A percentile compares a stretch with the other conserved stretches of the same genome.
Evolutionary conservation across 73 alveolate genomes (phyloP).

Genomic region (Uronychia setigera): DNA sequence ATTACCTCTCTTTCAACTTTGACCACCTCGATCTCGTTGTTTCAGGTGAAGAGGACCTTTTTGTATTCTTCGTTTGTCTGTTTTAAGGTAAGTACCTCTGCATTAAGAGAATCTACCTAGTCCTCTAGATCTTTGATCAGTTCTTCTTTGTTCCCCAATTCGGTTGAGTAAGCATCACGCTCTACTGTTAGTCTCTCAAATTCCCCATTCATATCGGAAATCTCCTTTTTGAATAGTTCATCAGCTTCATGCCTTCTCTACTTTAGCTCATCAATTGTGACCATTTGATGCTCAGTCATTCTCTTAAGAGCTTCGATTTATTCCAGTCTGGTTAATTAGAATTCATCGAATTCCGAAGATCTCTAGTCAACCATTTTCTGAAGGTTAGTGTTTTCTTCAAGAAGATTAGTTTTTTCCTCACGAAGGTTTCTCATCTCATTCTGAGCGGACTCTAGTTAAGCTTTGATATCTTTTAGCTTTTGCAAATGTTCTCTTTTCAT

Average conservation of each 20-base stretch:
- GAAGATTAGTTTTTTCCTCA: background rate
- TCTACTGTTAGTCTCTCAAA: background rate
- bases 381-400: background rate
- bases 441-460: background rate
- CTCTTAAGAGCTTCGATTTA: background rate
- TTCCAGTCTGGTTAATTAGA: background rate
- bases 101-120: slow-evolving; percentile 10
- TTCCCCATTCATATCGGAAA: background rate
- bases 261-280: background rate
- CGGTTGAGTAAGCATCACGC: background rate
- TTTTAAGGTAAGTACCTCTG: slow-evolving; percentile 28
- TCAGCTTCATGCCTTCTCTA: background rate
- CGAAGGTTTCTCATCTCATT: background rate
- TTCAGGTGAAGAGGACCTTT: slow-evolving; percentile 2
- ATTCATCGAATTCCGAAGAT: background rate
- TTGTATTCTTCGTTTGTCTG: slow-evolving; percentile 42
- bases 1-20: slow-evolving; percentile 2
- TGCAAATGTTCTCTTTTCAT: slow-evolving; percentile 18
- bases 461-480: background rate
- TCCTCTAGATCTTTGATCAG: background rate
- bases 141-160: background rate
- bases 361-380: background rate
- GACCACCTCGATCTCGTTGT: slow-evolving; percentile 10
- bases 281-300: background rate
- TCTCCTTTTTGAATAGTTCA: background rate